Evolutionary conservation across 257 asterid species (phyloP), one percentile per base, ranked within the genome.

Genomic region (Misopates orontium): DNA sequence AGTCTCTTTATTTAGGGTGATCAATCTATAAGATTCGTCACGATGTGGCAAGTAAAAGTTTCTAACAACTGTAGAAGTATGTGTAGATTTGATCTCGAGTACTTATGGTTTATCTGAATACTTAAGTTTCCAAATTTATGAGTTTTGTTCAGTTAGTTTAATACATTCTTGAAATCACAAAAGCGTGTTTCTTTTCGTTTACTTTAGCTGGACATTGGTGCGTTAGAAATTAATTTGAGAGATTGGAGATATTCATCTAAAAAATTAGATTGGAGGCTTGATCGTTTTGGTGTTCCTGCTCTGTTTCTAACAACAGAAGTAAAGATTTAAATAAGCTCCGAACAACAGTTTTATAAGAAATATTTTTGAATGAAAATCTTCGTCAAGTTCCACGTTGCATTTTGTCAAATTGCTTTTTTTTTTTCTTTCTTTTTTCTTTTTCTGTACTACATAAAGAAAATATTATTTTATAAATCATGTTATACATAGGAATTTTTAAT

Each of bases 211-310:
- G 61, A 67, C 56, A 25, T 24, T 67, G 17, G 36, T 71, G 36
- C 49, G 8, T 22, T 40, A 51, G 48, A 14, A 66, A 20, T n/a
- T 18, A 59, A 41, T 57, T 16, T 22, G 16, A 20, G 21, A 15
- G 13, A 50, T 66, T 60, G 45, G 23, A n/a, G 16, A 12, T 31
- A 15, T 39, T 47, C 53, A 17, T 36, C 19, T 3, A 61, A 19
- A 66, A 36, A 36, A 19, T 69, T 55, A 48, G 45, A 21, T 60
- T 73, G 54, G 60, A 62, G 52, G 69, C 28, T 57, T 58, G 16
- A 17, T 47, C 60, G 39, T 36, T 51, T 42, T 32, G 28, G 60
- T 60, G 51, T 56, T 18, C 73, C 47, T 42, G 28, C 47, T 32
- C 18, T 40, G 54, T 45, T 42, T 58, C 41, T 21, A 42, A 14